These are phyloP conservation scores for Hypomyces perniciosus DNA, from an alignment of 2,329 filamentous ascomycete species.

Conservation along the genomic window DNA sequence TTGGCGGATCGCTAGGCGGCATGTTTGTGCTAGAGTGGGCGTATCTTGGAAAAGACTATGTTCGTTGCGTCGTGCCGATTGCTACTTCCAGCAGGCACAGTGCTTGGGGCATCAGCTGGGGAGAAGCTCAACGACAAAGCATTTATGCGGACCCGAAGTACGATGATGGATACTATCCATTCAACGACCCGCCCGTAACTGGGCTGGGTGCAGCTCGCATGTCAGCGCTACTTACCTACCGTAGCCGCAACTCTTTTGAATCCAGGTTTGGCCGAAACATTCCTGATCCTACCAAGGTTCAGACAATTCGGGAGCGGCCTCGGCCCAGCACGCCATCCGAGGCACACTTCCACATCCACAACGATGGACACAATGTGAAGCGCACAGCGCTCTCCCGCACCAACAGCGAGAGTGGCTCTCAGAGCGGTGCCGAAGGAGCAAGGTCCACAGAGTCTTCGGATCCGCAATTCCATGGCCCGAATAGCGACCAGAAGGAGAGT, in stretches of 20 bases:
- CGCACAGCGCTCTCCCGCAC: slow-evolving; percentile 44
- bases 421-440: slow-evolving; percentile 22
- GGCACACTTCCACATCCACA: slow-evolving; percentile 75
- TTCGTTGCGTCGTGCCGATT: slow-evolving; percentile 73
- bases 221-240: slow-evolving; percentile 92
- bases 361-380: slow-evolving; percentile 68
- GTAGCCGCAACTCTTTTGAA: slow-evolving; percentile 95
- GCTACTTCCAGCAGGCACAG: slow-evolving; percentile 80
- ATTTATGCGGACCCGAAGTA: slow-evolving; percentile 99
- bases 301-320: slow-evolving; percentile 69
- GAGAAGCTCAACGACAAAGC: slow-evolving; percentile 80
- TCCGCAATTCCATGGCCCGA: slow-evolving; percentile 66
- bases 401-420: slow-evolving; percentile 31
- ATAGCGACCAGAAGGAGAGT: slow-evolving; percentile 31
- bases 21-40: slow-evolving; percentile 92
- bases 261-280: slow-evolving; percentile 89
- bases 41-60: slow-evolving; percentile 83
- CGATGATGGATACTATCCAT: slow-evolving; percentile 90
- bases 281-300: slow-evolving; percentile 74
- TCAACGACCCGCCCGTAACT: slow-evolving; percentile 76
- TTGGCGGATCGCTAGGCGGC: slow-evolving; percentile 80
- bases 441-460: slow-evolving; percentile 32
- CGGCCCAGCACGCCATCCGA: slow-evolving; percentile 58
- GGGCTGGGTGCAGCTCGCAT: slow-evolving; percentile 92
- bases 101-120: slow-evolving; percentile 89